phyloP scores from a whole-genome alignment of 805 yeast species.

The Metschnikowia continentalis region DNA sequence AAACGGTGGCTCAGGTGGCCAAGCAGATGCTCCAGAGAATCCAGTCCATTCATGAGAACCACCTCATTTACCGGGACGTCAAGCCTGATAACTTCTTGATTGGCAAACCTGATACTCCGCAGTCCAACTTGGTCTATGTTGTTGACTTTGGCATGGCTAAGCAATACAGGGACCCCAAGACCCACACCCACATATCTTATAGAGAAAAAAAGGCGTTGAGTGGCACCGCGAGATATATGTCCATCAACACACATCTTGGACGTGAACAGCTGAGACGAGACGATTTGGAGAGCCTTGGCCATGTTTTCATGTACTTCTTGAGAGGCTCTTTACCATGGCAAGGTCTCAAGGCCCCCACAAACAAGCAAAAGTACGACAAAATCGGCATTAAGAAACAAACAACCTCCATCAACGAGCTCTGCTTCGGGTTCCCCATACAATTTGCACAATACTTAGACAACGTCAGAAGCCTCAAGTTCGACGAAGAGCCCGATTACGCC shows the following conservation, averaged over 20 bases:
- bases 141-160: conserved; percentile 99
- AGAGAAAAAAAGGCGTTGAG: conserved; percentile 92
- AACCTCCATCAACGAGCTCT: conserved; percentile 79
- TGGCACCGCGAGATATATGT: conserved; percentile 99
- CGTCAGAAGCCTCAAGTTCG: conserved; percentile 86
- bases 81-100: conserved; percentile 96
- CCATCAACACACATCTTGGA: conserved; percentile 94
- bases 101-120: conserved; percentile 81
- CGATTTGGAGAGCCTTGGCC: conserved; percentile 94
- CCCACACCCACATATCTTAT: conserved; percentile 93
- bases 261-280: conserved; percentile 96
- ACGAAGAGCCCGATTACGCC: conserved; percentile 92
- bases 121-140: conserved; percentile 80
- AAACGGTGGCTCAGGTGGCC: conserved; percentile 90
- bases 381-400: conserved; percentile 95
- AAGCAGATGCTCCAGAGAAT: conserved; percentile 90
- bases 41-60: conserved; percentile 82
- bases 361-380: conserved; percentile 95
- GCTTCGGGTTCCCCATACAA: conserved; percentile 87
- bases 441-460: conserved; percentile 87
- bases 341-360: conserved; percentile 96
- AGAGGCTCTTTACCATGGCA: conserved; percentile 98
- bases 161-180: conserved; percentile 93
- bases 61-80: conserved; percentile 91
- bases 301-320: conserved; percentile 90